Base-by-base conservation (phyloP, 139 green algal species). In the Chlorella sp. region DNA sequence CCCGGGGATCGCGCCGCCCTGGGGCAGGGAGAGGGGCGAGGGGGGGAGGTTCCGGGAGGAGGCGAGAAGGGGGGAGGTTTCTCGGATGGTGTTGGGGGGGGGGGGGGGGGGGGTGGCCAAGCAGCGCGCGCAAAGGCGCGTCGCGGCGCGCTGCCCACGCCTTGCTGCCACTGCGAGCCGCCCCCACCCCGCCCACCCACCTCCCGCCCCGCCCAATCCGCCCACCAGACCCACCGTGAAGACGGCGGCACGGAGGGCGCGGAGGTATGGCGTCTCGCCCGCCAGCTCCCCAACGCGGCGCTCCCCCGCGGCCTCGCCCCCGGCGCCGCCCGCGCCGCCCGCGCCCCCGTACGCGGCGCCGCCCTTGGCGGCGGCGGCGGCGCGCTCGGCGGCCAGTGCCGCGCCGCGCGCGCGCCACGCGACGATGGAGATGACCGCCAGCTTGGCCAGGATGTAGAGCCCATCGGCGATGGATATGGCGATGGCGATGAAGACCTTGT, bases 401-500 rank as follows among this genome's bases (percentile, higher is more conserved):
- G 14, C 17, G 46, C 46, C 14, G 46, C 46, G 46, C 14, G 46
- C 46, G 14, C 46, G 14, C 46, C 46, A 55, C 14, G 14, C 17
- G 14, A 40, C 5, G n/a, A 3, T 11, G 56, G 15, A 41, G 27
- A 72, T 15, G n/a, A 27, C 25, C 43, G 14, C 25, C 27, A 89
- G 79, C 67, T 86, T 86, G 23, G 64, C 11, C 9, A 90, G 46
- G 64, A 84, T 86, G 82, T 90, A 90, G 25, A 80, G 51, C 0
- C 82, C 85, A 29, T 90, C 85, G 7, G 77, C 82, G 65, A 90
- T 71, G 21, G 86, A 71, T 21, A 90, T 59, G 0, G 84, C 75
- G 43, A 89, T 87, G 23, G 81, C 71, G 5, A 85, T 59, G 61
- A 89, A 89, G 50, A 88, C 83, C 46, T 55, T 14, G 14, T 27